Evolutionary conservation across 495 filamentous ascomycete genomes (phyloP).

Genomic region (Xylona heveae): DNA sequence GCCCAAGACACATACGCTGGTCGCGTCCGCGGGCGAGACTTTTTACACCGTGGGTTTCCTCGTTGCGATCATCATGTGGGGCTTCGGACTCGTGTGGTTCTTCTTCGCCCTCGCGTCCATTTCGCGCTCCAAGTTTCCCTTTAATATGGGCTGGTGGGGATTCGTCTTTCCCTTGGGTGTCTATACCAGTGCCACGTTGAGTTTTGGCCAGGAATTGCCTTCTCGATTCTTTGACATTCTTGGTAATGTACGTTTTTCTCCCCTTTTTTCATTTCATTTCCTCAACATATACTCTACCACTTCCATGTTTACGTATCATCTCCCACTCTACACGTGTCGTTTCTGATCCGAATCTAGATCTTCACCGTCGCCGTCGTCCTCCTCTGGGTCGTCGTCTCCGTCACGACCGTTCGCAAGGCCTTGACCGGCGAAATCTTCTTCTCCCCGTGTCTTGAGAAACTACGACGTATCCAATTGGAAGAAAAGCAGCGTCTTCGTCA

Average conservation of each 20-base stretch:
- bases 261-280: slow-evolving; percentile 1
- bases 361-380: slow-evolving; percentile 24
- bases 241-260: slow-evolving; percentile 22
- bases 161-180: slow-evolving; percentile 37
- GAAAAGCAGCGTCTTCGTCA: too few relatives aligned
- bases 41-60: slow-evolving; percentile 32
- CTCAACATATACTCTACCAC: not conserved
- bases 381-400: slow-evolving; percentile 28
- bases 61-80: slow-evolving; percentile 33
- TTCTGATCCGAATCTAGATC: slow-evolving; percentile 13
- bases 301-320: too few relatives aligned
- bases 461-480: too few relatives aligned
- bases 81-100: slow-evolving; percentile 38
- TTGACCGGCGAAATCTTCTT: slow-evolving; percentile 24
- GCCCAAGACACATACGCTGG: slow-evolving; percentile 24
- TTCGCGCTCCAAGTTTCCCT: slow-evolving; percentile 27
- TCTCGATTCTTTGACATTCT: slow-evolving; percentile 32
- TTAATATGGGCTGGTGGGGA: slow-evolving; percentile 50
- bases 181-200: slow-evolving; percentile 26
- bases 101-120: slow-evolving; percentile 30
- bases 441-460: too few relatives aligned
- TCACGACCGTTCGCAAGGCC: slow-evolving; percentile 21
- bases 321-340: too few relatives aligned
- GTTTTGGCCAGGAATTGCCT: slow-evolving; percentile 25
- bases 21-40: slow-evolving; percentile 21